A percentile compares a stretch with the other conserved stretches of the same genome.
Conservation (phyloP, 768 basidiomycete genomes). For the Pulveroboletus sp. region DNA sequence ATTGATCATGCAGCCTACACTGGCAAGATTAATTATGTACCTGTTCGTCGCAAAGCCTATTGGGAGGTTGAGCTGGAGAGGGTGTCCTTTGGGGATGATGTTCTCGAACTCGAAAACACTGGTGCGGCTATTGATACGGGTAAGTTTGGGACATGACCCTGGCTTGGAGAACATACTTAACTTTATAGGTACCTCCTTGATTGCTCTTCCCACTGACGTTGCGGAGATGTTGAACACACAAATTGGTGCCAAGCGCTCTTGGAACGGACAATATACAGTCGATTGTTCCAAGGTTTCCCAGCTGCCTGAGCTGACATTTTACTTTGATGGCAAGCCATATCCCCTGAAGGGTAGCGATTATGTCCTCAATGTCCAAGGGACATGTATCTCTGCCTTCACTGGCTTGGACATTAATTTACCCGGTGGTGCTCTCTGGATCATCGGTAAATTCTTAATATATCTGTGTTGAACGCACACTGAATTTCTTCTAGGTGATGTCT, state of each 20-base stretch:
- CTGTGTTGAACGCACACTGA: constrained; percentile 2
- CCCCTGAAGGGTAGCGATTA: constrained; percentile 82
- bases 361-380: constrained; percentile 83
- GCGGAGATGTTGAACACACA: constrained; percentile 97
- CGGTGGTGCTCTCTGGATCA: constrained; percentile 79
- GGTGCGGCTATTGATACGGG: constrained; percentile 92
- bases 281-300: constrained; percentile 81
- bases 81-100: constrained; percentile 80
- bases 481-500: constrained; percentile 61
- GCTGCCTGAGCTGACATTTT: constrained; percentile 82
- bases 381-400: constrained; percentile 92
- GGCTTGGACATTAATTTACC: constrained; percentile 87
- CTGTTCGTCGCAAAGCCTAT: constrained; percentile 91
- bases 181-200: constrained; percentile 77
- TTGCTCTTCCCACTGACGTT: constrained; percentile 88
- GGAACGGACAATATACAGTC: constrained; percentile 94
- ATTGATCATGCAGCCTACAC: constrained; percentile 72
- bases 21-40: constrained; percentile 81
- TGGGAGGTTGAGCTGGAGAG: constrained; percentile 97
- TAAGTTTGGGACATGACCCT: constrained; percentile 25
- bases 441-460: constrained; percentile 48
- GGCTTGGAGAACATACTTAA: constrained; percentile 2
- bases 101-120: constrained; percentile 86
- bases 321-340: constrained; percentile 77
- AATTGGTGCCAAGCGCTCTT: constrained; percentile 90